Conservation (phyloP, 176 grass and related monocot genomes). For the Urochloa ruziziensis region DNA sequence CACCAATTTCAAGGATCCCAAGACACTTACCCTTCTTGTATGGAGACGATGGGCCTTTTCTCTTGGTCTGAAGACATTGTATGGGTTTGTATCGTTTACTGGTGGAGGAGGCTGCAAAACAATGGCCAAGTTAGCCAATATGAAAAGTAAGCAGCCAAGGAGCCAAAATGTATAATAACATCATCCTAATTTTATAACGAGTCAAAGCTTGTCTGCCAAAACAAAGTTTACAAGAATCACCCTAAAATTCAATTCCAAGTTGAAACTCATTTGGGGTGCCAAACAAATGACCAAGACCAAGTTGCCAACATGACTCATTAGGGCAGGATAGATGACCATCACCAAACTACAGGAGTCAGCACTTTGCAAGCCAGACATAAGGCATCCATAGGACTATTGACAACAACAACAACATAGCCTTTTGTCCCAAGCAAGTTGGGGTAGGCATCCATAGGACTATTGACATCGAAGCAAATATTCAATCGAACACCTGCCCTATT, state of each 20-base stretch:
- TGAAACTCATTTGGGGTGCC: neutral
- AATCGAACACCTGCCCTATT: neutral
- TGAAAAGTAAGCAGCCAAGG: conserved; percentile 13
- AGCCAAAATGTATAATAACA: conserved; percentile 19
- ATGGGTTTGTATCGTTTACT: conserved; percentile 93
- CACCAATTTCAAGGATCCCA: neutral
- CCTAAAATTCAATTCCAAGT: neutral
- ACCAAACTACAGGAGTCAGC: neutral
- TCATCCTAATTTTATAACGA: neutral
- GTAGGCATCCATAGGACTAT: neutral
- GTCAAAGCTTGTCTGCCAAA: neutral
- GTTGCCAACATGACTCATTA: neutral
- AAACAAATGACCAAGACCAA: neutral
- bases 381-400: neutral
- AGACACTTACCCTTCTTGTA: conserved; percentile 85
- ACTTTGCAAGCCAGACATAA: neutral
- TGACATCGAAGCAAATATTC: neutral
- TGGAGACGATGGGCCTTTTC: conserved; percentile 94
- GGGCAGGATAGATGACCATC: neutral
- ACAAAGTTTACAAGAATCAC: neutral
- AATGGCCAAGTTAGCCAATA: conserved; percentile 38
- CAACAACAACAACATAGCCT: no score
- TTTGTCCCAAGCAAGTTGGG: no score
- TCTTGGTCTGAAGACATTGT: conserved; percentile 99
- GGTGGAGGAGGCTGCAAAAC: conserved; percentile 86